Base-by-base conservation (phyloP, 257 asterid genomes). In the Misopates orontium region DNA sequence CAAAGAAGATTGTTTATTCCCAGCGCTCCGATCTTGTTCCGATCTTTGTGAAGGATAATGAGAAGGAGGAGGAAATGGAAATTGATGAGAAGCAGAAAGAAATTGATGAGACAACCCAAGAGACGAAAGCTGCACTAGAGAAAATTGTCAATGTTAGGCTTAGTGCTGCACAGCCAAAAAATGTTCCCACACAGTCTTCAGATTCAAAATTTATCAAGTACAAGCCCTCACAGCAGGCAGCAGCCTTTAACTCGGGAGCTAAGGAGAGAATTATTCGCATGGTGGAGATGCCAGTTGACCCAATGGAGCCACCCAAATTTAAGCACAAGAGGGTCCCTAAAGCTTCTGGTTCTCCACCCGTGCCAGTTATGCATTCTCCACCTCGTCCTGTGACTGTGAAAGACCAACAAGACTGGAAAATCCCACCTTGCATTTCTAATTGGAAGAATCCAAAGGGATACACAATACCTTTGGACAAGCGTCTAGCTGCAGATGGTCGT, bases 321-420 rank as follows among this genome's bases (percentile, higher is more conserved):
- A 93, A 93, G 63, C 95, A 93, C 69, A 90, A 93, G 85, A 79
- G 85, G 78, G 95, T 93, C 45, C 97, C 95, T 0, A 87, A 79
- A 76, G 99, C 97, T 31, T 86, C 96, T 1, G 95, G 99, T 21
- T 93, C 99, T 25, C 97, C 99, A 13, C 99, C 97, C 0, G 99
- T 90, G 61, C 97, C 99, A 0, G 87, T 93, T 32, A 84, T 93
- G 97, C 97, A 83, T 71, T 93, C 96, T 71, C 99, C 90, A 8
- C 96, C 96, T 36, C 86, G 96, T 21, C 89, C 95, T 0, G 96
- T 93, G 41, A 87, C 95, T 56, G 94, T 87, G 62, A 87, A 90
- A 75, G 96, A 87, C 75, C 95, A 87, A 67, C 88, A 85, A 62
- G 97, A 93, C 68, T 84, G 95, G 97, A 87, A 85, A 72, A 93